Evolutionary conservation across 148 eudicot species (phyloP).

Genomic region (Vaccinium vitisidaea): DNA sequence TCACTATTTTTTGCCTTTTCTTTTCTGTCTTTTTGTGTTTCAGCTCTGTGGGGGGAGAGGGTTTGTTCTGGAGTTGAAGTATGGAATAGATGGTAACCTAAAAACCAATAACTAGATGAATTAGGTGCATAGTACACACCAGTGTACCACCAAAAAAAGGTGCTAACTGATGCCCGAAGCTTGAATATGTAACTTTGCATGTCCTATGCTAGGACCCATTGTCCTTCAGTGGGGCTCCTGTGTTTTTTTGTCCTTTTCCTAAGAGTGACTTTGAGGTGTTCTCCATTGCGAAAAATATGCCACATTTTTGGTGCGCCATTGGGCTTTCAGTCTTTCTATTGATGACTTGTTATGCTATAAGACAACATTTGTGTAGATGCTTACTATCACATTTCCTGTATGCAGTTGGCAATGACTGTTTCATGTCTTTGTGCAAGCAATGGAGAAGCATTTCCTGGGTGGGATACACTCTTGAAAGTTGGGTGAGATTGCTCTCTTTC

Average conservation of each 20-base stretch:
- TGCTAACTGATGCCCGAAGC: conserved; percentile 3
- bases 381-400: conserved; percentile 11
- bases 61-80: neutral
- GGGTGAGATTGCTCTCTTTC: conserved; percentile 48
- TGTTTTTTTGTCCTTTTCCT: neutral
- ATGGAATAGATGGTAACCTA: neutral
- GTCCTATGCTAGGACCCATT: neutral
- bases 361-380: neutral
- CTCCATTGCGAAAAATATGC: neutral
- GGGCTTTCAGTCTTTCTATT: neutral
- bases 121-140: neutral
- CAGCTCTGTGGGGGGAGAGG: neutral
- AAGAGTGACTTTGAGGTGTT: neutral
- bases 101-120: neutral
- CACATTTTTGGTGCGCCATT: neutral
- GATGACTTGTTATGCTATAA: neutral
- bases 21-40: conserved; percentile 7
- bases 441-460: conserved; percentile 77
- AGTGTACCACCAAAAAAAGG: neutral
- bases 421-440: conserved; percentile 84
- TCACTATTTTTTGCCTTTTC: neutral
- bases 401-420: conserved; percentile 78
- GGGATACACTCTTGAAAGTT: conserved; percentile 72
- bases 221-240: neutral
- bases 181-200: neutral